Evolutionary conservation across 2,329 filamentous ascomycete species (phyloP).

Genomic region (Clonostachys sp.): DNA sequence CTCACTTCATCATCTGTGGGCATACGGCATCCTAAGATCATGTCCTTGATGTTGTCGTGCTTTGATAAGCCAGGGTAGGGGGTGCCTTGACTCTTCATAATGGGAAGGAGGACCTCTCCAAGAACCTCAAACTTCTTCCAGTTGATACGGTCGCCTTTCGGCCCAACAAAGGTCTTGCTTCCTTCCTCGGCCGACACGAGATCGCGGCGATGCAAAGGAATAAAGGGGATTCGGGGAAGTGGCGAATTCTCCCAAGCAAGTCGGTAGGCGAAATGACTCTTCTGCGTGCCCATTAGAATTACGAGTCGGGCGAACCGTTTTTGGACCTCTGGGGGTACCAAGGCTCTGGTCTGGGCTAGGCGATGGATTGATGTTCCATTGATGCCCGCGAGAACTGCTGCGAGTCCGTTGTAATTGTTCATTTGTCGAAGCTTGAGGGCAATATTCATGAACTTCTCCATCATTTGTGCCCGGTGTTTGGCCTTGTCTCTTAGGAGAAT

Average conservation of each 20-base stretch:
- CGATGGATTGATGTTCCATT: slow-evolving; percentile 85
- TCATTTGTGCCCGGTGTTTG: slow-evolving; percentile 84
- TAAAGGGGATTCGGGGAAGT: slow-evolving; percentile 84
- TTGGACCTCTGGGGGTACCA: slow-evolving; percentile 67
- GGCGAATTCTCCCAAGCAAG: slow-evolving; percentile 96
- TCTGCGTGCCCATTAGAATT: slow-evolving; percentile 88
- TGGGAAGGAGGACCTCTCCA: slow-evolving; percentile 82
- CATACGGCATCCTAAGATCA: slow-evolving; percentile 80
- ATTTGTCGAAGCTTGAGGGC: slow-evolving; percentile 80
- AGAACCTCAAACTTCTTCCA: slow-evolving; percentile 99
- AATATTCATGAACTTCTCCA: slow-evolving; percentile 95
- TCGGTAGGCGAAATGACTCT: slow-evolving; percentile 93
- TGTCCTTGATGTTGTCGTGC: slow-evolving; percentile 65
- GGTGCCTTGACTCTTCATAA: slow-evolving; percentile 86
- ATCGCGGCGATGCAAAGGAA: slow-evolving; percentile 85
- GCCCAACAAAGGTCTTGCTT: slow-evolving; percentile 81
- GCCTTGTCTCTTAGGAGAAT: slow-evolving; percentile 89
- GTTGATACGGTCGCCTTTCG: slow-evolving; percentile 73
- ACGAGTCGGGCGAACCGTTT: slow-evolving; percentile 86
- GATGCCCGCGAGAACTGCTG: slow-evolving; percentile 89
- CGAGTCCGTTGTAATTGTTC: slow-evolving; percentile 96
- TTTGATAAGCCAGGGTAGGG: slow-evolving; percentile 70
- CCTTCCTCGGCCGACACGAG: slow-evolving; percentile 90
- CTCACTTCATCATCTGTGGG: slow-evolving; percentile 83
- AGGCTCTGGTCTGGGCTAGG: slow-evolving; percentile 70